phyloP scores from a whole-genome alignment of 306 rosid species.

The Lotus japonicus region DNA sequence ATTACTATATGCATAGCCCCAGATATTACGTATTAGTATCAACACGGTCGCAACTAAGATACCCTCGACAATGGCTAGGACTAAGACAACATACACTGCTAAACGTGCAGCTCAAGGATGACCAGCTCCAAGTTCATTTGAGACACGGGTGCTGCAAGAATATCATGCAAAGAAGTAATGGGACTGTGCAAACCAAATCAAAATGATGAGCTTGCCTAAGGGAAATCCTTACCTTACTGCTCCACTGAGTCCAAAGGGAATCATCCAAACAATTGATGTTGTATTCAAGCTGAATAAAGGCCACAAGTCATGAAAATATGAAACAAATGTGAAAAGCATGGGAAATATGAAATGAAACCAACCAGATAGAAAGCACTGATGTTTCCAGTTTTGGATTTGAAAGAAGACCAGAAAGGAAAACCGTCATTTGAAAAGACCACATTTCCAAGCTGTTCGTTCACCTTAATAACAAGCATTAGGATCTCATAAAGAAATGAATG shows the following conservation, averaged over 20 bases:
- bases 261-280: slow-evolving; percentile 46
- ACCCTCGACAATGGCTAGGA: too few relatives aligned
- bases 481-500: background rate
- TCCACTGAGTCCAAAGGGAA: slow-evolving; percentile 67
- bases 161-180: background rate
- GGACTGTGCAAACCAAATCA: background rate
- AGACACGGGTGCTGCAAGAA: too few relatives aligned
- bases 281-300: slow-evolving; percentile 51
- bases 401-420: too few relatives aligned
- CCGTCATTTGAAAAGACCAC: slow-evolving; percentile 61
- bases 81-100: too few relatives aligned
- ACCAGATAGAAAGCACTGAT: too few relatives aligned
- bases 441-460: slow-evolving; percentile 58
- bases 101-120: too few relatives aligned
- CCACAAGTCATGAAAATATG: background rate
- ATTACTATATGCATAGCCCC: too few relatives aligned
- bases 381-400: too few relatives aligned
- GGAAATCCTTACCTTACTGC: slow-evolving; percentile 57
- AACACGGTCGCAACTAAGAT: too few relatives aligned
- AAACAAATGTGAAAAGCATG: background rate
- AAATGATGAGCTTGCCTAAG: background rate
- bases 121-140: too few relatives aligned
- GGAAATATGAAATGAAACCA: background rate
- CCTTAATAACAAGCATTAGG: slow-evolving; percentile 15
- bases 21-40: too few relatives aligned